Base-by-base conservation (phyloP, 768 basidiomycete genomes). In the Boletus insuetus region DNA sequence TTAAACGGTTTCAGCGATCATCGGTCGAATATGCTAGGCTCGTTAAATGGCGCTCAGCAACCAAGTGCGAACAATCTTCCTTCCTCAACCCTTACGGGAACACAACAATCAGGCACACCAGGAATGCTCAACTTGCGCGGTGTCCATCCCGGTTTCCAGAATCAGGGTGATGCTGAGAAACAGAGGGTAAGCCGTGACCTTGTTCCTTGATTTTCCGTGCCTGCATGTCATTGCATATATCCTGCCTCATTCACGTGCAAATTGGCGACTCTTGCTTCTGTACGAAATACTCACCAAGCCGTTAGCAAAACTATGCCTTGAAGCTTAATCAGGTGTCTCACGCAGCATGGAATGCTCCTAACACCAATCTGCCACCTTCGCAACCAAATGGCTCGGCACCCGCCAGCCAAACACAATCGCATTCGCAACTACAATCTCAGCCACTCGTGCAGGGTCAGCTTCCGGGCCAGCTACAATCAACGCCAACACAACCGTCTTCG, bases 331-430 rank as follows among this genome's bases (percentile, higher is more conserved):
- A 82, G 64, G 78, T 78, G 45, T 77, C 79, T 0, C 81, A 82
- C 55, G 81, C 82, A 8, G 84, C 85, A 44, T 88, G 86, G 86
- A 83, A 77, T 55, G 82, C 82, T 19, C 74, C 85, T 7, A 82
- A 76, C 60, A 73, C 75, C 43, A 82, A 79, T 58, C 72, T 79
- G 22, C 66, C 67, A 13, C 63, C 68, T 9, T 69, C 67, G 10
- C 67, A 69, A 49, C 67, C 64, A 44, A 69, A 55, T 55, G 73
- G 58, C 54, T 65, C 55, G 54, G 58, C 62, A 16, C 66, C 66
- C 17, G 19, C 38, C 6, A 46, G 58, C 26, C 67, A 67, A 51
- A 40, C 55, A 16, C 67, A 67, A 32, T 54, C 62, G 8, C 69
- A 67, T 20, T 59, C 65, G 2, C 69, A 64, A 53, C 24, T 46